Evolutionary conservation across 345 rosid species (phyloP), one percentile per base, ranked within the genome.

Genomic region (Euphorbia peplus): DNA sequence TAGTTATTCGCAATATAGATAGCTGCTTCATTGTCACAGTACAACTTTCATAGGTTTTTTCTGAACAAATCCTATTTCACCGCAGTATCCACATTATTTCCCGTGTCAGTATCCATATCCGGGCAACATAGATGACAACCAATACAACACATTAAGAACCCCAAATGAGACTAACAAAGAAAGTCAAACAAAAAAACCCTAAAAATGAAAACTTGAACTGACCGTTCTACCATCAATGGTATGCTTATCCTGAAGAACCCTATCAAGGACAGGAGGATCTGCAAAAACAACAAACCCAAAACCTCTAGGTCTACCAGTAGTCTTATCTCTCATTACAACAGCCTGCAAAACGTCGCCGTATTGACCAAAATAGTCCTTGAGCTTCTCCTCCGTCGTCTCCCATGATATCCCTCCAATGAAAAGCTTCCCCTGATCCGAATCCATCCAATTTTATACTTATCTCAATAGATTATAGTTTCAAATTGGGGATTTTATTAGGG

Each of bases 401-500:
- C 96, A 90, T 42, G 98, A 92, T 69, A 92, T 88, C 76, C 98
- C 98, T 28, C 98, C 96, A 70, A 92, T 83, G 75, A 92, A 90
- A 4, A 92, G 85, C 89, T 89, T 85, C 46, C 96, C 97, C 72
- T 83, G 93, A 89, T 93, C 95, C 53, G 95, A 88, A 71, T 90
- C 90, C 93, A 93, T 83, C 48, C 3, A 35, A 66, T n/a, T 10
- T 6, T 56, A 6, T 67, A 41, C 4, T 22, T 66, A 52, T 35
- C 25, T 28, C 21, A 22, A 56, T 21, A 32, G 26, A n/a, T 18
- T 50, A 50, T 50, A 4, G 26, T 24, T 12, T 44, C 0, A 46
- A 58, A 9, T 22, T 44, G 14, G 28, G 58, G 50, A 25, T 4
- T 46, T 48, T 4, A 29, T 4, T 22, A 29, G 51, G 51, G 30